These are phyloP conservation scores for Aspergillus puulaauensis DNA, from an alignment of 2,329 filamentous ascomycete species.

Conservation along the genomic window DNA sequence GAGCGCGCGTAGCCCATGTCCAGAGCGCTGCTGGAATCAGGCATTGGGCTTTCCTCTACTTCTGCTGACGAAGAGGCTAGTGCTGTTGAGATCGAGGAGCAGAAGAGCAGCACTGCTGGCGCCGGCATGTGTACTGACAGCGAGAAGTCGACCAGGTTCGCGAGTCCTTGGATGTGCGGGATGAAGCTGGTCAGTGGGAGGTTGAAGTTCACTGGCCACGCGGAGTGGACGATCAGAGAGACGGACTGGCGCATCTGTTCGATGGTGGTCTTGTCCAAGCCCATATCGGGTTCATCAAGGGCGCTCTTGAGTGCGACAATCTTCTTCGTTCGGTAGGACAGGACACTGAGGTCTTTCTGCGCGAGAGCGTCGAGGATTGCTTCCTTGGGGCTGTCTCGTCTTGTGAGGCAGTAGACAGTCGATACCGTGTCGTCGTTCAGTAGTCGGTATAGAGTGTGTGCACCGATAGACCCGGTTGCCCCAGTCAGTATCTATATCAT, in stretches of 20 bases:
- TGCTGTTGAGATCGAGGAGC: conserved; percentile 51
- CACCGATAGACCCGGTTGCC: conserved; percentile 46
- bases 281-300: conserved; percentile 44
- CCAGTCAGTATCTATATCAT: conserved; percentile 38
- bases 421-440: conserved; percentile 36
- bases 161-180: conserved; percentile 46
- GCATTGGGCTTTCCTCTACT: conserved; percentile 17
- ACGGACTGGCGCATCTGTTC: conserved; percentile 39
- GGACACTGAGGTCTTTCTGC: conserved; percentile 20
- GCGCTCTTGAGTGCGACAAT: conserved; percentile 41
- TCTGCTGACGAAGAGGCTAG: conserved; percentile 1
- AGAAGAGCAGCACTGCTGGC: conserved; percentile 47
- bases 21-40: conserved; percentile 16
- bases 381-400: conserved; percentile 23
- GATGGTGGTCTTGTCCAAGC: conserved; percentile 40
- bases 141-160: conserved; percentile 48
- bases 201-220: conserved; percentile 59
- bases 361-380: conserved; percentile 23
- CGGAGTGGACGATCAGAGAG: conserved; percentile 52
- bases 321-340: conserved; percentile 29
- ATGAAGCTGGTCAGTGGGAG: conserved; percentile 50
- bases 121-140: conserved; percentile 33
- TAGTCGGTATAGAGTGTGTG: conserved; percentile 41
- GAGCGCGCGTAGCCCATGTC: conserved; percentile 36
- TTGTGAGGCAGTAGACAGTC: conserved; percentile 40